Evolutionary conservation across 768 basidiomycete species (phyloP), one percentile per base, ranked within the genome.

Genomic region (Cubamyces lactineus): DNA sequence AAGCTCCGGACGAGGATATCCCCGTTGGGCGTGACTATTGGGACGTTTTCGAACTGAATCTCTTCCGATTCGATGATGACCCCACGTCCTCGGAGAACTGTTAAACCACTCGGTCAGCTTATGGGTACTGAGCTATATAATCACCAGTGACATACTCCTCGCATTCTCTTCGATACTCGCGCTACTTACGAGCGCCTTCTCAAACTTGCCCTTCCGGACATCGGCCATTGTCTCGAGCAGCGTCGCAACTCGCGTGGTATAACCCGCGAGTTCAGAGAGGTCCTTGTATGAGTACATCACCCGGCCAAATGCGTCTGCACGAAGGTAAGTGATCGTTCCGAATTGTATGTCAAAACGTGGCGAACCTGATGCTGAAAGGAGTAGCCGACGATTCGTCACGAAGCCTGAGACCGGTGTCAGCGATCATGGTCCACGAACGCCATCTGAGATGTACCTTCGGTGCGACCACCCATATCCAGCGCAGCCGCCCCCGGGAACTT

Each of bases 211-310:
- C 52, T 83, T 77, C 61, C 86, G 85, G 23, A 96, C 86, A 60
- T 96, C 94, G 21, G 86, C 80, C 86, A 98, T 96, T 0, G 94
- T 94, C 57, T 96, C 92, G 9, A 99, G 82, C 0, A 98, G 81
- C 46, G 88, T 84, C 34, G 91, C 88, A 0, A 99, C 96, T 15
- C 96, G 87, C 1, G 93, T 85, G 2, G 96, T 98, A 72, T 97
- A 98, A 12, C 96, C 96, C 3, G 96, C 94, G 38, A 99, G 84
- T 72, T 99, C 96, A 5, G 94, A 87, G 4, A 99, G 80, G 72
- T 98, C 96, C 75, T 97, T 98, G 79, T 97, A 98, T 3, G 93
- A 94, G 73, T 96, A 96, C 93, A 98, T 94, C 28, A 97, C 87
- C 19, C 96, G 85, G 34, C 95, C 95, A 67, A 98, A 91, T 1